Evolutionary conservation across 352 stramenopile genomes (phyloP), one percentile per base, ranked within the genome.

Genomic region (Globisporangium apiculatum): DNA sequence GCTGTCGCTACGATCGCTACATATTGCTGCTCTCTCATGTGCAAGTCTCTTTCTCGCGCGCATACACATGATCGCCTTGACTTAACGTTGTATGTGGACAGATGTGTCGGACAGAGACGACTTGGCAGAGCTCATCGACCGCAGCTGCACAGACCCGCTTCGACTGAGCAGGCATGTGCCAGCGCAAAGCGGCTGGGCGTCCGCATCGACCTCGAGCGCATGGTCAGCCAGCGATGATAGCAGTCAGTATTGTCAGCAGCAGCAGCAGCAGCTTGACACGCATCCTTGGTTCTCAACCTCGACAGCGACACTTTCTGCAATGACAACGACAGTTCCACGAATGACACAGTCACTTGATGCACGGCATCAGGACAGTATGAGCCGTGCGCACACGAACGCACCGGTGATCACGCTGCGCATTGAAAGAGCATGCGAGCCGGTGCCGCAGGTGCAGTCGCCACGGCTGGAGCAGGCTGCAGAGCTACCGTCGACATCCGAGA

Each of bases 401-500:
- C 47, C 46, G 24, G 38, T 7, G 31, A 61, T 61, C 24, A 65
- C 47, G 7, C 36, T 62, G 8, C 43, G 50, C 18, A 35, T 61
- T 14, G 53, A 65, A 36, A 38, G 48, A 60, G 47, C 24, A n/a
- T 53, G 18, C 8, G 41, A 38, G 31, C 7, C 36, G 7, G 2
- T 3, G 15, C 36, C 11, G 7, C 50, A 14, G 5, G 14, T 6
- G n/a, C 7, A 48, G 8, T 15, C 12, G 1, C 51, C 35, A 12
- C 36, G 5, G 1, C 31, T 54, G 10, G 7, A 53, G 51, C 37
- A 38, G 31, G 18, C 56, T n/a, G 45, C 40, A 5, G 69, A 77
- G 31, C 64, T 79, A 0, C 70, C 70, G 7, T 75, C 70, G n/a
- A 79, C 67, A 6, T 79, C 70, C 1, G 67, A 75, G 58, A 79